Percentiles rank a stretch among this genome's conserved stretches.
These are phyloP conservation scores for Beauveria caledonica DNA, from an alignment of 2,329 filamentous ascomycete species.

Conservation along the genomic window DNA sequence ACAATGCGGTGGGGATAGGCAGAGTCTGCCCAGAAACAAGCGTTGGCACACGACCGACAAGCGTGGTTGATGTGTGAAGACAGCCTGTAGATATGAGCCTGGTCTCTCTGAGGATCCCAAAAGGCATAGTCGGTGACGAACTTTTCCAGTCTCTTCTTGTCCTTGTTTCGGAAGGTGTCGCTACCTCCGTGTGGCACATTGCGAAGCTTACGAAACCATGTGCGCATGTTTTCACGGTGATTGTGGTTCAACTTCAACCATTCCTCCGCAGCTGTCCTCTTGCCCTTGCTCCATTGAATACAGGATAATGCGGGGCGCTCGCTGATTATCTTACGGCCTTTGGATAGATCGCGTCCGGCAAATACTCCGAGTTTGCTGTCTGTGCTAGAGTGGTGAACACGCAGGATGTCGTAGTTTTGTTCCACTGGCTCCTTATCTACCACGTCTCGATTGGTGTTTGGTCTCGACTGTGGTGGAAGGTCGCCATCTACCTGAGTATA, in stretches of 20 bases:
- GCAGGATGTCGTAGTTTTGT: conserved; percentile 13
- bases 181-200: conserved; percentile 1
- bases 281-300: conserved; percentile 8
- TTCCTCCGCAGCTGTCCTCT: not conserved
- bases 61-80: conserved; percentile 26
- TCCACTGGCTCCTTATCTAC: not conserved
- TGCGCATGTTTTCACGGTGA: not conserved
- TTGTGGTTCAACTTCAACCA: conserved; percentile 14
- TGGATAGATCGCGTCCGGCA: conserved; percentile 10
- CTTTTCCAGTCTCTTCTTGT: conserved; percentile 13
- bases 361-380: conserved; percentile 17
- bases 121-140: conserved; percentile 22
- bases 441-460: not conserved
- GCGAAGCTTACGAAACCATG: conserved; percentile 13
- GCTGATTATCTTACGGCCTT: conserved; percentile 13
- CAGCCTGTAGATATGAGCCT: conserved; percentile 16
- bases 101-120: conserved; percentile 4
- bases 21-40: conserved; percentile 13
- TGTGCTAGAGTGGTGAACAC: conserved; percentile 8
- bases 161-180: not conserved
- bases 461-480: not conserved
- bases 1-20: conserved; percentile 14
- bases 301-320: conserved; percentile 17
- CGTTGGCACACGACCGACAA: conserved; percentile 23
- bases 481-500: not conserved